Percentiles rank a stretch among this genome's conserved stretches.
phyloP scores from a whole-genome alignment of 768 basidiomycete species.

The Strobilomyces dryophilus region DNA sequence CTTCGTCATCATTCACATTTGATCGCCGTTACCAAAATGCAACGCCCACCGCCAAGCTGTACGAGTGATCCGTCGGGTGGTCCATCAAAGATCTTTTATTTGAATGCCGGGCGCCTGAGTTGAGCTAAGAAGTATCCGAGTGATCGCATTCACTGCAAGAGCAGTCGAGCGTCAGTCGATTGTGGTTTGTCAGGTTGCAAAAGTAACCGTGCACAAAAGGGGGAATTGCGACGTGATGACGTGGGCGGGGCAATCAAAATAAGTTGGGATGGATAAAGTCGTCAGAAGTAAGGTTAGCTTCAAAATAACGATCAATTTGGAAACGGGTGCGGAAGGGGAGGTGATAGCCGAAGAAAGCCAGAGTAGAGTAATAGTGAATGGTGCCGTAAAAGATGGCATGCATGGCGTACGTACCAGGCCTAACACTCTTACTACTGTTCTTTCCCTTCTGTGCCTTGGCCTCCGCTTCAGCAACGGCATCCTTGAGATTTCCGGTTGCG shows the following conservation, averaged over 20 bases:
- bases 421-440: constrained; percentile 35
- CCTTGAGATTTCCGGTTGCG: constrained; percentile 66
- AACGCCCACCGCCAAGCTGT: constrained; percentile 19
- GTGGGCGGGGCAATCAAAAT: not conserved
- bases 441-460: constrained; percentile 39
- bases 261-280: not conserved
- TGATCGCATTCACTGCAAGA: constrained; percentile 63
- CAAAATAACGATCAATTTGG: not conserved
- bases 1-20: constrained; percentile 6
- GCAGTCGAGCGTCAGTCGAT: constrained; percentile 10
- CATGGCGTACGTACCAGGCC: constrained; percentile 38
- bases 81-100: constrained; percentile 64
- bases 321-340: not conserved
- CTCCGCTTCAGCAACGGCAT: constrained; percentile 35
- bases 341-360: not conserved
- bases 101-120: constrained; percentile 87
- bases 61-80: constrained; percentile 3
- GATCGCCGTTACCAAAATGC: constrained; percentile 24
- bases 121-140: constrained; percentile 81
- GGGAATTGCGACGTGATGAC: constrained; percentile 1
- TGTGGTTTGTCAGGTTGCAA: not conserved
- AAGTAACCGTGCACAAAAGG: constrained; percentile 2
- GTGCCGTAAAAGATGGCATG: not conserved
- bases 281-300: not conserved
- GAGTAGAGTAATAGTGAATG: not conserved